Percentiles rank a stretch among this genome's conserved stretches.
phyloP scores from a whole-genome alignment of 2,329 filamentous ascomycete species.

The Laburnicola sp. region DNA sequence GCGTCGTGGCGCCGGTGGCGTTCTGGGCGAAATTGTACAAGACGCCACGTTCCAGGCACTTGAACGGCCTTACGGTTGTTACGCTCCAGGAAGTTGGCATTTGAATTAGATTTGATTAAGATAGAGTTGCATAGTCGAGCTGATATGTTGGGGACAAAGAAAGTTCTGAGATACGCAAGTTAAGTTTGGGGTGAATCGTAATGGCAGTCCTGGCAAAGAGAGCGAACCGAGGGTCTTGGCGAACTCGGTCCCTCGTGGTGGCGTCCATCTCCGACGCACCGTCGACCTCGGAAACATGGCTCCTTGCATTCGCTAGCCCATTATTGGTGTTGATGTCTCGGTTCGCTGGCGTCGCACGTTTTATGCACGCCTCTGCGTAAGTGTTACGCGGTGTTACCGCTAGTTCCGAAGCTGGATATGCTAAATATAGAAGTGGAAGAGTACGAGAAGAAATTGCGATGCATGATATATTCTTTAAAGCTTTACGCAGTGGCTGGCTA shows the following conservation, averaged over 20 bases:
- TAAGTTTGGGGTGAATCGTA: not conserved
- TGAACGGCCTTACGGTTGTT: not conserved
- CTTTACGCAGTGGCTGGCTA: not conserved
- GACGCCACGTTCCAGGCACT: too few relatives aligned
- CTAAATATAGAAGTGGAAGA: constrained; percentile 4
- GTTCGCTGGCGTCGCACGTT: not conserved
- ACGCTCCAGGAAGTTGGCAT: too few relatives aligned
- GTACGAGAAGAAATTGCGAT: not conserved
- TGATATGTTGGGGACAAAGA: too few relatives aligned
- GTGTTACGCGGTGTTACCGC: constrained; percentile 6
- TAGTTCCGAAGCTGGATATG: not conserved
- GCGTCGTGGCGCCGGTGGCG: not conserved
- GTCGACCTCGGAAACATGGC: not conserved
- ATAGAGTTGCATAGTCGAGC: too few relatives aligned
- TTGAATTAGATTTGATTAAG: too few relatives aligned
- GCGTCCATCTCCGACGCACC: not conserved
- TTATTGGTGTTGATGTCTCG: not conserved
- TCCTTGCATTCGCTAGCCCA: not conserved
- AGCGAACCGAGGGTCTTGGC: not conserved
- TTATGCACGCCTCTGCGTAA: constrained; percentile 6
- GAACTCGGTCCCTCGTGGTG: not conserved
- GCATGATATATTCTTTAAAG: not conserved
- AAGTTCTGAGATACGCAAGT: not conserved
- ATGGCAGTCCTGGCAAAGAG: not conserved
- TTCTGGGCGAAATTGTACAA: not conserved